Evolutionary conservation across 768 basidiomycete genomes (phyloP).

Genomic region (Wakefieldia striispora): DNA sequence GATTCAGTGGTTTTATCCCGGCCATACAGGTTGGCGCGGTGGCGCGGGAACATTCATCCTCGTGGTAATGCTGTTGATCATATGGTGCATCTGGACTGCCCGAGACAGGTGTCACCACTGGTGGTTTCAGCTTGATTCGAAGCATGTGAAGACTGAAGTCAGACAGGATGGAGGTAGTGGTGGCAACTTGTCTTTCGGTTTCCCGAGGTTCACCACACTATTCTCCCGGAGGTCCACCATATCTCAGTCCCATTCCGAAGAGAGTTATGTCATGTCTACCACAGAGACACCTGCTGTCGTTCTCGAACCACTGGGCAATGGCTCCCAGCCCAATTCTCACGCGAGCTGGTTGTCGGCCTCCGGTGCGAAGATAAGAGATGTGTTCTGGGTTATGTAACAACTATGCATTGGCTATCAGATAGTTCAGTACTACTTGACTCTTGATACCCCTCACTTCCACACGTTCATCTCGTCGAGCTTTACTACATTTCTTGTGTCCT

Average conservation of each 20-base stretch:
- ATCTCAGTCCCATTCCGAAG: neutral
- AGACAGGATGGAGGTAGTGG: neutral
- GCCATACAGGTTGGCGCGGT: constrained; percentile 8
- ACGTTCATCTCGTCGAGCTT: neutral
- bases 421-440: neutral
- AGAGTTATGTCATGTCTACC: constrained; percentile 3
- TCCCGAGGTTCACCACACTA: neutral
- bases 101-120: constrained; percentile 14
- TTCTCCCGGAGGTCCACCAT: neutral
- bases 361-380: too few relatives aligned
- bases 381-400: neutral
- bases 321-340: neutral
- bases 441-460: neutral
- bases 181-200: neutral
- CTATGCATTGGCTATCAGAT: neutral
- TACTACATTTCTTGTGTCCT: neutral
- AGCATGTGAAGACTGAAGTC: neutral
- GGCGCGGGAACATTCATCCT: constrained; percentile 33
- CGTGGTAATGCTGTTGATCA: constrained; percentile 32
- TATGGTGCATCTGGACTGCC: constrained; percentile 42
- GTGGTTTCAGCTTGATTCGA: constrained; percentile 29
- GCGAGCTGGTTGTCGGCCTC: neutral
- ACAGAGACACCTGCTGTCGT: neutral
- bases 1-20: constrained; percentile 23
- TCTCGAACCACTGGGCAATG: neutral